These are phyloP conservation scores for Penicillium sp. DNA, from an alignment of 2,329 filamentous ascomycete genomes.

Conservation along the genomic window DNA sequence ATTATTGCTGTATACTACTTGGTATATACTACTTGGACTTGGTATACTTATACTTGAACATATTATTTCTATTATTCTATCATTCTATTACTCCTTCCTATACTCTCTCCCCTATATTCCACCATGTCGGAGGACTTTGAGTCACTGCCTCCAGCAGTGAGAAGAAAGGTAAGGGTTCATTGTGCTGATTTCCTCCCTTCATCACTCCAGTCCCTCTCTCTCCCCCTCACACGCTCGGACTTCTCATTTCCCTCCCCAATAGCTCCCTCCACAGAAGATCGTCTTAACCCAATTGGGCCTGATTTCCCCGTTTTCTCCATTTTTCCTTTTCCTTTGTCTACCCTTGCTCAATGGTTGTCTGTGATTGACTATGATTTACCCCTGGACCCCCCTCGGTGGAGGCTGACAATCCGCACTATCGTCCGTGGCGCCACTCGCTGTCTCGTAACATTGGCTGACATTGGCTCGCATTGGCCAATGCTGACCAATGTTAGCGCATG, in stretches of 20 bases:
- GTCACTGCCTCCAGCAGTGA: constrained; percentile 53
- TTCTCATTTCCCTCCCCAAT: constrained; percentile 3
- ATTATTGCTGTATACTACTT: background rate
- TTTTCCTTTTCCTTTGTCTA: background rate
- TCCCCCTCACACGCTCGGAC: constrained; percentile 3
- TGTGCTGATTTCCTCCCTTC: background rate
- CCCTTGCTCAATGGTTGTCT: background rate
- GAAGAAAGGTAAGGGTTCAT: constrained; percentile 54
- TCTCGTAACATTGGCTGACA: constrained; percentile 1
- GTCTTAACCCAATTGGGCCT: background rate
- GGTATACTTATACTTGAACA: background rate
- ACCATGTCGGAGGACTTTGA: constrained; percentile 44
- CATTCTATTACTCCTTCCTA: too few relatives aligned
- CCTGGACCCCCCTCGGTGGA: constrained; percentile 13
- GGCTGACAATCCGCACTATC: constrained; percentile 12
- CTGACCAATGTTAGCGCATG: constrained; percentile 1
- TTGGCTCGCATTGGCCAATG: background rate
- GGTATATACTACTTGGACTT: too few relatives aligned
- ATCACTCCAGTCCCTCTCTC: background rate
- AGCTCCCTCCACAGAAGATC: constrained; percentile 10
- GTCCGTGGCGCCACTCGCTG: constrained; percentile 9
- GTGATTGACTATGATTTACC: constrained; percentile 4
- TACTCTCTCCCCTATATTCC: background rate
- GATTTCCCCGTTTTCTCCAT: background rate
- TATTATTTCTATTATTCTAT: background rate